Base-by-base conservation (phyloP, 2,329 filamentous ascomycete genomes). In the Alternaria hordeiaustralica region DNA sequence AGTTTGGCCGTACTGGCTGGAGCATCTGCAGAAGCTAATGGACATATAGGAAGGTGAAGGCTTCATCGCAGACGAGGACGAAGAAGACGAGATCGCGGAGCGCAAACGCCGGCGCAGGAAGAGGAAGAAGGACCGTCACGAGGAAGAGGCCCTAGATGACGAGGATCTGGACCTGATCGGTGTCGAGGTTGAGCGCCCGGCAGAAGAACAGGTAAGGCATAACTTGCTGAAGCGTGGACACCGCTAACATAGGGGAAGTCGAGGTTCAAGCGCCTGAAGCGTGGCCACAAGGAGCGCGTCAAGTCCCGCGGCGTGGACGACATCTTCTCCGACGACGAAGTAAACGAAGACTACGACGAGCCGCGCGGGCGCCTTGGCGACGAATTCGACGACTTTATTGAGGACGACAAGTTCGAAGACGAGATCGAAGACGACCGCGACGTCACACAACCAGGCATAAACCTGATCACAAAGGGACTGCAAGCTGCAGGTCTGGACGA, bases 161-260 rank as follows among this genome's bases (percentile, higher is more conserved):
- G 96, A 99, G 79, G 96, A 99, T 85, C 82, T 99, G 61, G 96
- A 98, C 77, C 86, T 99, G 60, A 97, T 99, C 71, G 94, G 94
- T 55, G 92, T 96, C 78, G 91, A 90, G 66, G 88, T 88, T 77
- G 87, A 91, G 73, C 87, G 88, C 20, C 89, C 89, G 72, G 84
- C 89, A 28, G 84, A 89, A 50, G 82, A 89, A 67, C 89, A 95
- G 87, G 92, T 94, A 87, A 26, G 63, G 26, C 18, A 64, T 44
- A 54, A 20, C 46, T 26, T 21, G 18, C 56, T n/a, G 45, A 12
- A 46, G 18, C 36, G 47, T 54, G 61, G 64, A 28, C n/a, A n/a
- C 53, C 28, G 57, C 72, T 75, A 53, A 67, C 57, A 60, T 56
- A 55, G 63, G 30, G 67, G 20, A 33, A 97, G 90, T 90, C 91